Conservation (phyloP, 2,329 filamentous ascomycete species). For the Purpureocillium takamizusanense region DNA sequence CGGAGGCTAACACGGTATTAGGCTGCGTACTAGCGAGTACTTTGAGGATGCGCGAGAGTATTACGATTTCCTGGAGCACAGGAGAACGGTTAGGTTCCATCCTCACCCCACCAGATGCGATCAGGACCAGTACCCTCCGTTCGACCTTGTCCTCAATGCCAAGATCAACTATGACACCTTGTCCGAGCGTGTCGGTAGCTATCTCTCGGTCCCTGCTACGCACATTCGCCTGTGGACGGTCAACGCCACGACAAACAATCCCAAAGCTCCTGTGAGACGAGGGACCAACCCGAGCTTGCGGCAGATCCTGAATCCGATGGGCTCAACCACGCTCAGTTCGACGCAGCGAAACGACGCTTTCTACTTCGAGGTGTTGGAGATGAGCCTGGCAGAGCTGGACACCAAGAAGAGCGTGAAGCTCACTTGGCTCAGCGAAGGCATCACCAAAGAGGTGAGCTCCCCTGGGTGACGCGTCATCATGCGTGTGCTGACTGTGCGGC, state of each 20-base stretch:
- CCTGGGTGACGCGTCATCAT: background rate
- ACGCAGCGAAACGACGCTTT: constrained; percentile 68
- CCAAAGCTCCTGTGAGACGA: constrained; percentile 71
- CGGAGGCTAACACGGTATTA: constrained; percentile 2
- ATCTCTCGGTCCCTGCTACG: constrained; percentile 68
- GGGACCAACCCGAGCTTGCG: constrained; percentile 60
- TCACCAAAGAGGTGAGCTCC: constrained; percentile 70
- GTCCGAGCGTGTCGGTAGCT: constrained; percentile 71
- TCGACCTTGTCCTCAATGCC: constrained; percentile 71
- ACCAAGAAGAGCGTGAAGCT: constrained; percentile 84
- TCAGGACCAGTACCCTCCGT: constrained; percentile 51
- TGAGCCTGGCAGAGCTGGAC: constrained; percentile 86
- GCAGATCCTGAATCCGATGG: constrained; percentile 69
- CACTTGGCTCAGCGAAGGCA: constrained; percentile 78
- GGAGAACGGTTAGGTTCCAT: constrained; percentile 68
- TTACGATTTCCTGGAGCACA: constrained; percentile 89
- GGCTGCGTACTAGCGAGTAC: constrained; percentile 31
- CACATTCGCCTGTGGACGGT: constrained; percentile 90
- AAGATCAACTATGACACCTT: constrained; percentile 88
- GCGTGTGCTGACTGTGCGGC: background rate
- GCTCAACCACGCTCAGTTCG: constrained; percentile 56
- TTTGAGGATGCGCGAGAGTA: constrained; percentile 71
- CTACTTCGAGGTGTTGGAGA: constrained; percentile 89
- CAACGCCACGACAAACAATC: constrained; percentile 64
- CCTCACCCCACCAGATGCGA: constrained; percentile 53